Evolutionary conservation across 345 rosid species (phyloP).

Genomic region (Eucalyptus caleyi): DNA sequence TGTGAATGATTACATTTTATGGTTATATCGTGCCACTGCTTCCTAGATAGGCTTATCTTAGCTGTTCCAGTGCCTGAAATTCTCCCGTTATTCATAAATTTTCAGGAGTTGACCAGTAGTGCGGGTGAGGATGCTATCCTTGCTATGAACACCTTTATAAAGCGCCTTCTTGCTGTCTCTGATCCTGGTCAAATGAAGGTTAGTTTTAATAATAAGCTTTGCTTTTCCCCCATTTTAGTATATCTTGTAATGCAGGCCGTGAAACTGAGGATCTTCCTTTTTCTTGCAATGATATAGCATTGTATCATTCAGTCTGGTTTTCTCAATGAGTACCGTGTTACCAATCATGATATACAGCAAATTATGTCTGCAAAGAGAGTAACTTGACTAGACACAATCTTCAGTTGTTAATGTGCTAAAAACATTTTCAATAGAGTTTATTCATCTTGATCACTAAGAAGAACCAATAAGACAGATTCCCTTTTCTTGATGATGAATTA

Average conservation of each 20-base stretch:
- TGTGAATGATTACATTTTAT: background rate
- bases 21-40: background rate
- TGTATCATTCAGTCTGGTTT: background rate
- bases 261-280: background rate
- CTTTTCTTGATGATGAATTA: background rate
- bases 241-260: background rate
- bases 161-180: conserved; percentile 82
- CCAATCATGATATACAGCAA: background rate
- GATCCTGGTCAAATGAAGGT: conserved; percentile 92
- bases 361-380: background rate
- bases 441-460: background rate
- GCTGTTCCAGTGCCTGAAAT: background rate
- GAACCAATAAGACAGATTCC: background rate
- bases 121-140: conserved; percentile 92
- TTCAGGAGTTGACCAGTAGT: conserved; percentile 81
- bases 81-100: background rate
- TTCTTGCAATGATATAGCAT: background rate
- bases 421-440: background rate
- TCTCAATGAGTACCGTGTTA: background rate
- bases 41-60: background rate
- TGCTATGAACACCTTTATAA: conserved; percentile 89
- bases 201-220: background rate
- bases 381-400: background rate
- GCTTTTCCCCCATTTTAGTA: background rate
- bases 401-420: background rate